These are phyloP conservation scores for Hypericum perforatum DNA, from an alignment of 345 rosid genomes.

Conservation along the genomic window DNA sequence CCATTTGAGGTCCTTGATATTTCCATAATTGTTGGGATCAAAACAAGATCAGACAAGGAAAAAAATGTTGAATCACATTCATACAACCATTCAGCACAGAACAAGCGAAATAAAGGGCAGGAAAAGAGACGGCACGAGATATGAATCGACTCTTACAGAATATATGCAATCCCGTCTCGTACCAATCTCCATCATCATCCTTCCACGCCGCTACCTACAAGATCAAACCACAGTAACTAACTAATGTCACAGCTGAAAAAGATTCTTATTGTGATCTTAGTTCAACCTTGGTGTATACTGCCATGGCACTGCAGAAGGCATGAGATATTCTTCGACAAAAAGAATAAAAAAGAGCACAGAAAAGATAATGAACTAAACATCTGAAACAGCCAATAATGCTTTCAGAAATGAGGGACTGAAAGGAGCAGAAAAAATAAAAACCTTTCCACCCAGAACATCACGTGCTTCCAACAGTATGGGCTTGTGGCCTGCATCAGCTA, in stretches of 20 bases:
- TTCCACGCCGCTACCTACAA: slow-evolving; percentile 89
- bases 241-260: not conserved
- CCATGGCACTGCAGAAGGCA: too few species aligned
- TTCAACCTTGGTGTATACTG: not conserved
- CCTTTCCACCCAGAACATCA: slow-evolving; percentile 99
- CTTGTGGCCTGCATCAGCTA: slow-evolving; percentile 91
- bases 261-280: not conserved
- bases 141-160: slow-evolving; percentile 53
- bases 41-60: not conserved
- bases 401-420: not conserved
- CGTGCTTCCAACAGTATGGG: slow-evolving; percentile 76
- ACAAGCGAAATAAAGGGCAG: not conserved
- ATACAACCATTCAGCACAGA: not conserved
- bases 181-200: slow-evolving; percentile 91
- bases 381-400: not conserved
- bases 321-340: too few species aligned
- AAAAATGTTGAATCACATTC: slow-evolving; percentile 1
- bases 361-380: too few species aligned
- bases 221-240: slow-evolving; percentile 1
- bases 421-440: slow-evolving; percentile 18
- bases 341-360: too few species aligned
- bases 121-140: not conserved
- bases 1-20: too few species aligned
- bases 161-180: slow-evolving; percentile 87
- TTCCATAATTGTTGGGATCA: not conserved